Evolutionary conservation across 202 grass and related monocot genomes (phyloP), one percentile per base, ranked within the genome.

Genomic region (Dendrocalamus latiflorus): DNA sequence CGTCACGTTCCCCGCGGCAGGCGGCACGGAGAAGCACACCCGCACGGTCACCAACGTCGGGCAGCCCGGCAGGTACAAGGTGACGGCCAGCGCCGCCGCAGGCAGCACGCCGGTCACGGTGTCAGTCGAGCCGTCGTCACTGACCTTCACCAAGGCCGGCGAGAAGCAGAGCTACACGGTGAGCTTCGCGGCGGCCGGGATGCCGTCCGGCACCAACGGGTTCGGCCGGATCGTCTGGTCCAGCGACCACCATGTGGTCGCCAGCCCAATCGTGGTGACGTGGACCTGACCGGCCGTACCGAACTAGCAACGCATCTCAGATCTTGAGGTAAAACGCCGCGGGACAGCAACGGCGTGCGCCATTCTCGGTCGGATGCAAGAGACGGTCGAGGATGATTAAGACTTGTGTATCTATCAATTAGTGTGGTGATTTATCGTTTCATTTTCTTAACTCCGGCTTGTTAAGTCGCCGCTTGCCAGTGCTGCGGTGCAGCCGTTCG

Each of bases 191-290:
- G 85, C 89, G 9, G 78, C 65, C 47, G 84, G 82, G 17, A 56
- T 63, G 84, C 69, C 89, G 54, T 79, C 91, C 22, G 91, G 89
- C 28, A 90, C 91, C 1, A 79, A 82, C 34, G 87, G 64, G 70
- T 95, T 98, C 83, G 91, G 89, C 4, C 89, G 91, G 69, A 80
- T 98, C 18, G 89, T 91, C 74, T 98, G 93, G 96, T 93, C 96
- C 14, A 84, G 94, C 73, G 89, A 81, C 39, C 87, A 81, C 80
- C 91, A 98, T 80, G 86, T 90, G 25, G 96, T 95, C 37, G 83
- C 89, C 78, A 98, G 93, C 91, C 91, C 96, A 4, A 87, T 98
- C 79, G 85, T 58, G 44, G 80, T 86, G 65, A 82, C 93, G 5
- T 98, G 96, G 96, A 85, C 77, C 80, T 96, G 74, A 74, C 33